phyloP scores from a whole-genome alignment of 805 yeast genomes.

The Candida silvatica region DNA sequence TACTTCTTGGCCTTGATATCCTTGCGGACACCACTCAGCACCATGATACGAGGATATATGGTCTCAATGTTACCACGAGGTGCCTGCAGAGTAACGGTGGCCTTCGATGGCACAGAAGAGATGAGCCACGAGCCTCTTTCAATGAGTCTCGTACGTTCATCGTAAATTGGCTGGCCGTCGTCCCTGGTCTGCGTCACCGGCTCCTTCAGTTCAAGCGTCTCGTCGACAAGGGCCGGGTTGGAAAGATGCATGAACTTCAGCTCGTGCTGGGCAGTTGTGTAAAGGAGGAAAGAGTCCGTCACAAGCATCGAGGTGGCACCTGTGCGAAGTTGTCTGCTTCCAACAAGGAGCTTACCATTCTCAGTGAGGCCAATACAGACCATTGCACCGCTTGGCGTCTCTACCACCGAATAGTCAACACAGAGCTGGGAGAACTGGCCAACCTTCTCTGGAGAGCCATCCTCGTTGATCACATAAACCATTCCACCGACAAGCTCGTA shows the following conservation, averaged over 20 bases:
- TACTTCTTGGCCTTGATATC: conserved; percentile 52
- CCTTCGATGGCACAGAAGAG: conserved; percentile 70
- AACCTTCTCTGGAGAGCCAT: conserved; percentile 20
- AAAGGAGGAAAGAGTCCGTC: conserved; percentile 63
- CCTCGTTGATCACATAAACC: conserved; percentile 31
- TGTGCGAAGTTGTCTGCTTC: conserved; percentile 47
- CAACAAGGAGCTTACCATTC: conserved; percentile 67
- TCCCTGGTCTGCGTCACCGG: conserved; percentile 6
- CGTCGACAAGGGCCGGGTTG: conserved; percentile 12
- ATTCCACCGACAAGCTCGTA: conserved; percentile 60
- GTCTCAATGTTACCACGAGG: conserved; percentile 96
- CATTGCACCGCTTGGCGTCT: conserved; percentile 13
- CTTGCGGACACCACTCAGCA: conserved; percentile 71
- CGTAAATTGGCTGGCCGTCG: too few species aligned
- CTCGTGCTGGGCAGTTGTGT: conserved; percentile 83
- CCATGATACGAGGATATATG: conserved; percentile 87
- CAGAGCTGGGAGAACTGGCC: conserved; percentile 65
- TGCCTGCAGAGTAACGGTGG: conserved; percentile 82
- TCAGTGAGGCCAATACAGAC: conserved; percentile 60
- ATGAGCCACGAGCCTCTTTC: conserved; percentile 90
- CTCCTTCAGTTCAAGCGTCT: conserved; percentile 1
- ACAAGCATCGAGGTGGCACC: conserved; percentile 78
- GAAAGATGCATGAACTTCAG: conserved; percentile 71
- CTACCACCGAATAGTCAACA: conserved; percentile 41
- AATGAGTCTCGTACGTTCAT: conserved; percentile 80